Base-by-base conservation (phyloP, 2,329 filamentous ascomycete species). In the Cordyceps cateniannulata region DNA sequence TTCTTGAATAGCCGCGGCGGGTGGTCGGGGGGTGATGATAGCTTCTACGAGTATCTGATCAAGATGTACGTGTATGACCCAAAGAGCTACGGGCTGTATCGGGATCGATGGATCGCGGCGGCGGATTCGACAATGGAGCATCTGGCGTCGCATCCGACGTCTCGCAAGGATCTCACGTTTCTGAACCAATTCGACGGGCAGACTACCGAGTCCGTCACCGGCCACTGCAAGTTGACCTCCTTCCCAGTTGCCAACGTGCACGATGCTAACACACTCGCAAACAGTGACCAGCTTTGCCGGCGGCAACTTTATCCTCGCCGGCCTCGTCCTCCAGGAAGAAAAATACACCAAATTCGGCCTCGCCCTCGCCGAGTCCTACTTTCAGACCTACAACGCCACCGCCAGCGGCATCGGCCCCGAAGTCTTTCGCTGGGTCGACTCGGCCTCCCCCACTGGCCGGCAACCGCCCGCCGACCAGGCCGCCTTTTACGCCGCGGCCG, bases 61-160 rank as follows among this genome's bases (percentile, higher is more conserved):
- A 96, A 96, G 78, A 95, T 96, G 90, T 95, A 87, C 66, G 73
- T 93, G 59, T 96, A 96, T 71, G 88, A 93, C 69, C 79, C 84
- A 0, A 66, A 71, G 6, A 80, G 84, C 3, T 96, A 89, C 67
- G 73, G 68, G 1, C 63, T 72, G 3, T 91, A 93, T 75, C 85
- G 81, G 67, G 87, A 93, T 64, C 84, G 85, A 52, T 96, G 91
- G 91, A 75, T 90, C 47, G 70, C 79, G 1, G 91, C 91, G 2
- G 89, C 86, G 57, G 86, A 96, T 66, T 91, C 88, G 7, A 86
- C 86, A 6, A 93, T 95, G 52, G 71, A 81, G 62, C 79, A 91
- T 67, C 80, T 96, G 8, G 79, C 84, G 16, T 90, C 85, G 20
- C 85, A 89, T 69, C 91, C 90, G 0, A 76, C 77, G 0, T 76